A percentile compares a stretch with the other conserved stretches of the same genome.
Conservation (phyloP, 306 rosid genomes). For the Dryas octopetala region DNA sequence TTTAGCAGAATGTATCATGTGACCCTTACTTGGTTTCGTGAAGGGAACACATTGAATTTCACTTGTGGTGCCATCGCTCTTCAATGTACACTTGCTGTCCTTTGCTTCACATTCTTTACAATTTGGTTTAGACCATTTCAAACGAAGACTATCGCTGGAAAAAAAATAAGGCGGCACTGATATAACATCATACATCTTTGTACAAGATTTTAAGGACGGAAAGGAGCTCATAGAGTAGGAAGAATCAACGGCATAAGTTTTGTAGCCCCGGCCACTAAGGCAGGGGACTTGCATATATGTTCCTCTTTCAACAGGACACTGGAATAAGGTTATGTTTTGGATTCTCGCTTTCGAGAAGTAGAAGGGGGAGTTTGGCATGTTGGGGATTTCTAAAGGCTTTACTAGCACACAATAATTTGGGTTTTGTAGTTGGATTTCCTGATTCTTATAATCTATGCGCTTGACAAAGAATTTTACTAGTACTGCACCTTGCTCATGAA, state of each 20-base stretch:
- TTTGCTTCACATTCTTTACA: slow-evolving; percentile 35
- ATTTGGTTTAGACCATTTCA: slow-evolving; percentile 33
- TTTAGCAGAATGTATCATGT: too few species aligned
- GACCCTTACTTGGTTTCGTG: slow-evolving; percentile 8
- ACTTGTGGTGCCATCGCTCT: background rate
- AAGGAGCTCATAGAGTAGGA: fast-evolving
- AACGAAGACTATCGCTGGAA: background rate
- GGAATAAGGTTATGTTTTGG: slow-evolving; percentile 9
- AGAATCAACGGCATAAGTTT: background rate
- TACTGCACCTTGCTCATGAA: too few species aligned
- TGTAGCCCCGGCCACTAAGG: slow-evolving; percentile 3
- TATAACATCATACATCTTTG: slow-evolving; percentile 25
- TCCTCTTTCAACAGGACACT: slow-evolving; percentile 6
- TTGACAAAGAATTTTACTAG: too few species aligned
- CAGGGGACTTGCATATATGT: background rate
- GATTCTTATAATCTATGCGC: too few species aligned
- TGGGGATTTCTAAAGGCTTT: slow-evolving; percentile 11
- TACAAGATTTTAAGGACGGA: slow-evolving; percentile 2
- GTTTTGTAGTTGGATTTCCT: too few species aligned
- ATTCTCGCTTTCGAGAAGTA: fast-evolving
- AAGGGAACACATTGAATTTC: background rate
- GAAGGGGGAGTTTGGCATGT: slow-evolving; percentile 27
- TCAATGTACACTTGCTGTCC: slow-evolving; percentile 30
- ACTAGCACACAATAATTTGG: slow-evolving; percentile 13
- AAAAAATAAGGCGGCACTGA: background rate